Evolutionary conservation across 1,284 basidiomycete genomes (phyloP).

Genomic region (Phylloboletellus chloephorus): DNA sequence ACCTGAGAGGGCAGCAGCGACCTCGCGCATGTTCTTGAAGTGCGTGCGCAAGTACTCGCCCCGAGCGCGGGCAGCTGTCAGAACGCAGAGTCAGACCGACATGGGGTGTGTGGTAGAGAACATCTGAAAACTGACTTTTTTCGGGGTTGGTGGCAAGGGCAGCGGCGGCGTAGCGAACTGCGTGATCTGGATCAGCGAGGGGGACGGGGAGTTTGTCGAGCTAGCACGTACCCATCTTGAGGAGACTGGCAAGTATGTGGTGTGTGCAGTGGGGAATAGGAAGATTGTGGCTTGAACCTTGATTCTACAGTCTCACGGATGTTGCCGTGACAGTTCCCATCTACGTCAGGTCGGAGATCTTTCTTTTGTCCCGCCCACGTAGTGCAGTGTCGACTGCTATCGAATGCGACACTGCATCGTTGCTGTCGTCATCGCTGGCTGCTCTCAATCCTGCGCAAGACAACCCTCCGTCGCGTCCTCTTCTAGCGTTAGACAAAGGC

Average conservation of each 20-base stretch:
- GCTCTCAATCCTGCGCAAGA: too few species aligned
- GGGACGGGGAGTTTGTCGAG: constrained; percentile 24
- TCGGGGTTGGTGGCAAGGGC: constrained; percentile 84
- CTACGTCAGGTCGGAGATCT: too few species aligned
- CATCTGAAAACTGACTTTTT: constrained; percentile 70
- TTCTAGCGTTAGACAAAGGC: too few species aligned
- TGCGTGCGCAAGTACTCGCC: constrained; percentile 98
- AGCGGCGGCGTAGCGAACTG: constrained; percentile 90
- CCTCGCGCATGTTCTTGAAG: constrained; percentile 99
- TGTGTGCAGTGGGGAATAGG: neutral
- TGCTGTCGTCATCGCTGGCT: too few species aligned
- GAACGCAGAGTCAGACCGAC: constrained; percentile 18
- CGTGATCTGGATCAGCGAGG: constrained; percentile 9
- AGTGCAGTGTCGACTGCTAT: too few species aligned
- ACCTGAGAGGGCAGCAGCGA: constrained; percentile 85
- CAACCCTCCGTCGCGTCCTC: too few species aligned
- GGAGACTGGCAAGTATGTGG: constrained; percentile 17
- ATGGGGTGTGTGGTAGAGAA: neutral
- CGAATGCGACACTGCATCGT: too few species aligned
- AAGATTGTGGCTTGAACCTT: constrained; percentile 33
- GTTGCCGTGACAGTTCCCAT: too few species aligned
- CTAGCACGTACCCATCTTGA: constrained; percentile 22
- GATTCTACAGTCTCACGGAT: constrained; percentile 29
- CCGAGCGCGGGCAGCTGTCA: constrained; percentile 80
- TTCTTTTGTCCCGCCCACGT: too few species aligned